phyloP scores from a whole-genome alignment of 139 green algal species.

The Chlamydomonas sphaeroides region DNA sequence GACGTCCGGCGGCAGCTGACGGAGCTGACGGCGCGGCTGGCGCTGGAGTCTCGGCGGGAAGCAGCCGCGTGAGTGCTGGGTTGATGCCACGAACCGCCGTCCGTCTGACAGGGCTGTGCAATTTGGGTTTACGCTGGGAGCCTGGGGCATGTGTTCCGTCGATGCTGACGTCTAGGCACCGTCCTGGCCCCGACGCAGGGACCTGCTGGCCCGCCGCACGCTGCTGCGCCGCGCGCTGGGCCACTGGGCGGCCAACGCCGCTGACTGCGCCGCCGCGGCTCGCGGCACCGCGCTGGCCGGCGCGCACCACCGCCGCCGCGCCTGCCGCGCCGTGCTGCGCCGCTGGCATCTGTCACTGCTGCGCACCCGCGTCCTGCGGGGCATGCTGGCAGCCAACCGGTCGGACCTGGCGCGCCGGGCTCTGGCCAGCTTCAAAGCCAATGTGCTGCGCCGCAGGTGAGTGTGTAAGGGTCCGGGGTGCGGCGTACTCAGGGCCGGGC shows the following conservation, averaged over 20 bases:
- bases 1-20: not conserved
- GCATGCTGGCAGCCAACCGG: not conserved
- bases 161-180: too few species aligned
- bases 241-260: conserved; percentile 5
- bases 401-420: not conserved
- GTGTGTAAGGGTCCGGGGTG: too few species aligned
- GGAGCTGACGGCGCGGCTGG: not conserved
- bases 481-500: too few species aligned
- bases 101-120: too few species aligned
- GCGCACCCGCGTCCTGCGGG: conserved; percentile 6
- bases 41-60: not conserved
- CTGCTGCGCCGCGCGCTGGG: conserved; percentile 21
- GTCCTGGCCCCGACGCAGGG: not conserved
- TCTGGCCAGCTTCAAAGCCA: not conserved
- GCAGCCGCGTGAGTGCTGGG: conserved; percentile 5
- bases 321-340: not conserved
- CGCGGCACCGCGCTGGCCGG: not conserved
- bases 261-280: not conserved
- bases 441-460: conserved; percentile 14
- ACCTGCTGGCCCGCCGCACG: not conserved
- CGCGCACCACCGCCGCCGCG: not conserved
- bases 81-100: not conserved
- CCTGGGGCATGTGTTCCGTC: too few species aligned
- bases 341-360: conserved; percentile 19
- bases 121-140: too few species aligned